A percentile compares a stretch with the other conserved stretches of the same genome.
Evolutionary conservation across 805 yeast genomes (phyloP).

Genomic region (Candida verbasci): DNA sequence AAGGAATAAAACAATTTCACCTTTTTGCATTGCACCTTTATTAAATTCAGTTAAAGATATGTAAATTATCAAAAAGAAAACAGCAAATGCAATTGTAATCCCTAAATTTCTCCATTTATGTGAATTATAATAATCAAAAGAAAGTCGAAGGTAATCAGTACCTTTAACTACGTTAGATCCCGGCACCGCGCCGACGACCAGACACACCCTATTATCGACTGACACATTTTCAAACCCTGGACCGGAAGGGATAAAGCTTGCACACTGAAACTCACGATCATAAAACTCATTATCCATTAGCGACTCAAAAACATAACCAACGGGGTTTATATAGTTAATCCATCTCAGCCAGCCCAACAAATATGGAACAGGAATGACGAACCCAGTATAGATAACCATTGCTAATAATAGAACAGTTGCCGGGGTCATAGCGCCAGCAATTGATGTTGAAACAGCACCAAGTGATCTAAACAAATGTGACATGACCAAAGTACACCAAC

Average conservation of each 20-base stretch:
- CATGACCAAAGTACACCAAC: slow-evolving; percentile 33
- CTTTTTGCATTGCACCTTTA: slow-evolving; percentile 43
- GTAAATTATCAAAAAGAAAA: slow-evolving; percentile 36
- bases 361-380: slow-evolving; percentile 37
- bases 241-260: slow-evolving; percentile 58
- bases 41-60: slow-evolving; percentile 32
- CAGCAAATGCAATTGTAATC: slow-evolving; percentile 49
- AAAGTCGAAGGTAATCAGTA: slow-evolving; percentile 44
- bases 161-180: slow-evolving; percentile 57
- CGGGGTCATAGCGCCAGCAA: slow-evolving; percentile 42
- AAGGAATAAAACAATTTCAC: slow-evolving; percentile 32
- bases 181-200: slow-evolving; percentile 53
- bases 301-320: slow-evolving; percentile 47
- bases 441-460: slow-evolving; percentile 39
- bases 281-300: slow-evolving; percentile 65
- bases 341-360: slow-evolving; percentile 66
- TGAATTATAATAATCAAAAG: slow-evolving; percentile 48
- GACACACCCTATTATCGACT: slow-evolving; percentile 46
- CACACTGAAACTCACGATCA: slow-evolving; percentile 51
- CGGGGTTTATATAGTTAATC: slow-evolving; percentile 41
- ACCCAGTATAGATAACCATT: slow-evolving; percentile 53
- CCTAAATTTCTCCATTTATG: slow-evolving; percentile 85
- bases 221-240: slow-evolving; percentile 42
- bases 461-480: slow-evolving; percentile 38
- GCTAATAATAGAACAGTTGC: slow-evolving; percentile 45